Evolutionary conservation across 345 rosid species (phyloP).

Genomic region (Arabidopsis thaliana): DNA sequence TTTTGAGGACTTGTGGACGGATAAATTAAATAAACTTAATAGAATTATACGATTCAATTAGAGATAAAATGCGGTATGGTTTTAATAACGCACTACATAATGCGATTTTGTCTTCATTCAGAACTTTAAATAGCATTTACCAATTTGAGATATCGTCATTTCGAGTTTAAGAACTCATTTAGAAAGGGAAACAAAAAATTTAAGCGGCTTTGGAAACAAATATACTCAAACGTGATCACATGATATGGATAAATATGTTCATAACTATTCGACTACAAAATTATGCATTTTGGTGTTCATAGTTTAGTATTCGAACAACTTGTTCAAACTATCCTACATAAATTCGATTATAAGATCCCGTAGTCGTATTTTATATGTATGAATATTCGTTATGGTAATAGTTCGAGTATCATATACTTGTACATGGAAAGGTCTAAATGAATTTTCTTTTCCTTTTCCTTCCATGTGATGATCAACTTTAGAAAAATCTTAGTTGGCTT

Average conservation of each 20-base stretch:
- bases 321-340: not conserved
- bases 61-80: too few relatives aligned
- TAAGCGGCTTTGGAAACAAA: not conserved
- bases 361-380: not conserved
- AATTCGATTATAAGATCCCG: not conserved
- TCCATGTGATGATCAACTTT: slow-evolving; percentile 27
- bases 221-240: not conserved
- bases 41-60: too few relatives aligned
- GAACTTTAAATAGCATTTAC: not conserved
- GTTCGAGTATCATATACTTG: not conserved
- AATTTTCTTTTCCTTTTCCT: slow-evolving; percentile 18
- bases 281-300: not conserved
- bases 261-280: not conserved
- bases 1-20: not conserved
- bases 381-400: too few relatives aligned
- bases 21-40: slow-evolving; percentile 2
- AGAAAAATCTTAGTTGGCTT: slow-evolving; percentile 21
- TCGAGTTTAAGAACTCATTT: not conserved
- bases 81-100: too few relatives aligned
- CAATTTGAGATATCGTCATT: not conserved
- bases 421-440: slow-evolving; percentile 3
- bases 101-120: too few relatives aligned
- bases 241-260: not conserved
- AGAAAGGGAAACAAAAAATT: not conserved
- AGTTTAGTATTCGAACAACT: not conserved